phyloP scores from a whole-genome alignment of 495 filamentous ascomycete genomes.

The Penicillium subrubescens region DNA sequence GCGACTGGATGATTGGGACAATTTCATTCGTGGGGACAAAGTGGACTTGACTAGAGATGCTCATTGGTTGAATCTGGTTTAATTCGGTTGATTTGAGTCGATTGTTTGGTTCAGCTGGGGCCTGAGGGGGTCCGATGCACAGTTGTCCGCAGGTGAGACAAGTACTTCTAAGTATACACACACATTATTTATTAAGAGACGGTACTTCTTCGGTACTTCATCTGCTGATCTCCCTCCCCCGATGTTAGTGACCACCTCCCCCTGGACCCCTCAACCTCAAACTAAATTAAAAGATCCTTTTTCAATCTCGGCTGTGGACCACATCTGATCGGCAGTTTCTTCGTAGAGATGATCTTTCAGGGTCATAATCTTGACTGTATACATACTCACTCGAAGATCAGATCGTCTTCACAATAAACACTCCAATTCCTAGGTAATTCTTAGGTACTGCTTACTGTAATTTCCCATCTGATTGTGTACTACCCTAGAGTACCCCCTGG shows the following conservation, averaged over 20 bases:
- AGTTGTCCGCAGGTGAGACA: neutral
- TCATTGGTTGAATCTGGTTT: neutral
- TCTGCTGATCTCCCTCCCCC: neutral
- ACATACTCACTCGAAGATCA: too few species aligned
- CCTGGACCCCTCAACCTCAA: constrained; percentile 9
- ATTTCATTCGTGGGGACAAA: neutral
- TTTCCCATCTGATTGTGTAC: neutral
- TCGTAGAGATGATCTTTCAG: neutral
- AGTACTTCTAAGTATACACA: neutral
- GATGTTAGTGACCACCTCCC: neutral
- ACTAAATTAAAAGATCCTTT: neutral
- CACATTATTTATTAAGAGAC: neutral
- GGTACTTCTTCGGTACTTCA: neutral
- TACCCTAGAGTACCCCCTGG: too few species aligned
- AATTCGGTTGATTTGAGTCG: neutral
- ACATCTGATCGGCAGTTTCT: neutral
- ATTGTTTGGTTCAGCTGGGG: neutral
- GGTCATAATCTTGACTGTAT: too few species aligned
- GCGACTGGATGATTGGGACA: neutral
- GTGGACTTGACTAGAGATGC: neutral
- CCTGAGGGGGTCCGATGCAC: neutral
- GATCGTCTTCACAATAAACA: too few species aligned
- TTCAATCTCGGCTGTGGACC: neutral
- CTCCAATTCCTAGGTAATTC: too few species aligned
- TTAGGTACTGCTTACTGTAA: neutral